Percentiles rank a stretch among this genome's conserved stretches.
Evolutionary conservation across 495 filamentous ascomycete genomes (phyloP).

Genomic region (Penicillium odoratum): DNA sequence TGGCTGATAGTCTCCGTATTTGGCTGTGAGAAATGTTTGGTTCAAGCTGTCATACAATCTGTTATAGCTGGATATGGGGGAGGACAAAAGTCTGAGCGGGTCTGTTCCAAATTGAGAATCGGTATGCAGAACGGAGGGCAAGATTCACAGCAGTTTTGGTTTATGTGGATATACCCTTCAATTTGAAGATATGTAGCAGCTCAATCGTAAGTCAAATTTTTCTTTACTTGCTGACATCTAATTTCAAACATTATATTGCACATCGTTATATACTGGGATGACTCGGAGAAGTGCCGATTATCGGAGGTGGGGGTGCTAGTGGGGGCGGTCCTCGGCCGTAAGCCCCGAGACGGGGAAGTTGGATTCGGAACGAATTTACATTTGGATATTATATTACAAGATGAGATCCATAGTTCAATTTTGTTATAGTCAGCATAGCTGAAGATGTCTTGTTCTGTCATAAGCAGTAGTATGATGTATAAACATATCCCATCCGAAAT

Average conservation of each 20-base stretch:
- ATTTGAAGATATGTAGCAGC: not conserved
- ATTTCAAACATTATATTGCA: not conserved
- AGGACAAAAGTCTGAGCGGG: not conserved
- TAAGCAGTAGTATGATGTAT: not conserved
- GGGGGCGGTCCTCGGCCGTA: too few relatives aligned
- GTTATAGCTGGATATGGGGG: constrained; percentile 4
- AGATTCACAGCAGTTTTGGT: not conserved
- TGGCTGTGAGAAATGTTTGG: not conserved
- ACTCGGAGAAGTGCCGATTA: constrained; percentile 15
- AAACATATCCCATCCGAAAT: not conserved
- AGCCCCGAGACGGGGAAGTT: not conserved
- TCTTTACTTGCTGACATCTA: not conserved
- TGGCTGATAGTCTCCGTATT: not conserved
- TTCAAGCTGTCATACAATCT: not conserved
- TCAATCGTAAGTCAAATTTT: not conserved
- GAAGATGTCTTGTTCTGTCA: not conserved
- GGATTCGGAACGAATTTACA: not conserved
- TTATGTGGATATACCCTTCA: not conserved
- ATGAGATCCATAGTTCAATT: not conserved
- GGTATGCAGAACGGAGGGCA: not conserved
- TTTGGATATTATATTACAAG: not conserved
- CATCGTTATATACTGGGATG: not conserved
- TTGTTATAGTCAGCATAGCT: not conserved
- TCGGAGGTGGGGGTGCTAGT: constrained; percentile 12
- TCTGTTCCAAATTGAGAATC: not conserved